Evolutionary conservation across 1,139 yeast genomes (phyloP), one percentile per base, ranked within the genome.

Genomic region (Geotrichum citri-aurantii): DNA sequence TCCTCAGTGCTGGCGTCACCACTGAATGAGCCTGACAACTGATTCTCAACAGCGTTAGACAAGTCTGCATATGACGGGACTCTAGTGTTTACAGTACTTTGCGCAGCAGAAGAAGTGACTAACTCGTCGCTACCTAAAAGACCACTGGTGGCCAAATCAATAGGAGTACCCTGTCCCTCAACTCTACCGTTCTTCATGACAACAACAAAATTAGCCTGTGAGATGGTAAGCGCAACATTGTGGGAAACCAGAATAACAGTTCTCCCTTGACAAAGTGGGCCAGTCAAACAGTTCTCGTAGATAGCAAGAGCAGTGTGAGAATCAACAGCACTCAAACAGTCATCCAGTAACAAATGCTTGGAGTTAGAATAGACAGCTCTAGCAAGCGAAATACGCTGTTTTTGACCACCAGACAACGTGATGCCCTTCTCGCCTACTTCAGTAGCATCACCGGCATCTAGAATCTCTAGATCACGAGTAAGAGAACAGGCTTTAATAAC

Each of bases 401-500:
- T 93, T 75, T 93, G 98, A 59, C 99, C 99, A 66, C 99, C 99
- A 48, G 97, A 91, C 59, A 93, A 79, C 0, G 97, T 86, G 59
- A 93, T 90, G 72, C 99, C 99, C 77, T 92, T 92, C 73, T 93
- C 99, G 70, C 96, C 96, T 69, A 89, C 86, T 73, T 88, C 91
- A 50, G 96, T 89, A 65, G 81, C 79, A 70, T 89, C 96, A 46
- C 84, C 84, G 48, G 71, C 73, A 60, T 83, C 81, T 64, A 87
- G 76, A 60, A 86, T 85, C 69, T 84, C 83, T 62, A 93, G 81
- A 74, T 93, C 98, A 68, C 97, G 85, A 52, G 79, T 72, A 65
- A 93, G 81, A 50, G 75, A 73, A 59, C 79, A 76, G 1, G 97
- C 97, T 61, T 85, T 83, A 54, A 93, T 78, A 29, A 91, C 96